phyloP scores from a whole-genome alignment of 345 rosid species.

The Ceriops tagal region DNA sequence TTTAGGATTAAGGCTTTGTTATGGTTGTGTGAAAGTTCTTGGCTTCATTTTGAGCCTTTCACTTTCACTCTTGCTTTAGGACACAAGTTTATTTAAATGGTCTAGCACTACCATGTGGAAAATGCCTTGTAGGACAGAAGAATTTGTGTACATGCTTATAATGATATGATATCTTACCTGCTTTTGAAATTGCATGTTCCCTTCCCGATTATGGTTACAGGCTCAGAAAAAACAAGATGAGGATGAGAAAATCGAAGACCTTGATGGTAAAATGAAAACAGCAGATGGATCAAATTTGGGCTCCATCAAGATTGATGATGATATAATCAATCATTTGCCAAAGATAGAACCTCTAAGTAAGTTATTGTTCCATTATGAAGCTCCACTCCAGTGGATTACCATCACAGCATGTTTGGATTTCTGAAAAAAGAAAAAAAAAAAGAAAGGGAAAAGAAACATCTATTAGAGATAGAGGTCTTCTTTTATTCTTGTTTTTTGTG shows the following conservation, averaged over 20 bases:
- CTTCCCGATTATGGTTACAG: conserved; percentile 32
- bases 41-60: neutral
- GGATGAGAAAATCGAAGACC: conserved; percentile 46
- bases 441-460: neutral
- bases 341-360: conserved; percentile 53
- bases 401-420: too few relatives aligned
- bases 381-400: neutral
- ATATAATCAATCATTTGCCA: conserved; percentile 49
- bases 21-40: neutral
- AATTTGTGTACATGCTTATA: neutral
- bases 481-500: neutral
- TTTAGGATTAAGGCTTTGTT: neutral
- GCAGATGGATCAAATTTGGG: conserved; percentile 29
- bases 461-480: neutral
- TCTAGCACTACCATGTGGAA: neutral
- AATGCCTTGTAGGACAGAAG: neutral
- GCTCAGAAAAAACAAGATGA: conserved; percentile 27
- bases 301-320: conserved; percentile 34
- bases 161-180: conserved; percentile 8
- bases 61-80: neutral
- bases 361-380: conserved; percentile 19
- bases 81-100: neutral
- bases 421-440: too few relatives aligned
- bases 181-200: conserved; percentile 1
- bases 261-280: conserved; percentile 39